These are phyloP conservation scores for Diaporthe sp. DNA, from an alignment of 2,329 filamentous ascomycete species.

Conservation along the genomic window DNA sequence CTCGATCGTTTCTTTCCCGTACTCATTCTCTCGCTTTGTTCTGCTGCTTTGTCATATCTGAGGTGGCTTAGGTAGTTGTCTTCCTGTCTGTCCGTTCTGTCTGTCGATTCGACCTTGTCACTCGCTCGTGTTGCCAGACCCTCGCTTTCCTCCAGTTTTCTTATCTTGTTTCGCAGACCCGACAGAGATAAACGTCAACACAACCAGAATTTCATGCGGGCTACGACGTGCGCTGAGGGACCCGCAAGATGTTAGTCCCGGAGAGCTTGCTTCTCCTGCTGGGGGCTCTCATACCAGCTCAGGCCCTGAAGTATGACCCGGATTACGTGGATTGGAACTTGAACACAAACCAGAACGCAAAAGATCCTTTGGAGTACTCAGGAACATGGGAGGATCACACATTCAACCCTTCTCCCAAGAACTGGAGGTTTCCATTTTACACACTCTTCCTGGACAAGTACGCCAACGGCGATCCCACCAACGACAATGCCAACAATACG, in stretches of 20 bases:
- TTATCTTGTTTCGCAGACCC: not conserved
- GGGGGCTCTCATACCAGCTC: constrained; percentile 28
- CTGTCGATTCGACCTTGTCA: constrained; percentile 26
- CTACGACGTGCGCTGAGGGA: constrained; percentile 27
- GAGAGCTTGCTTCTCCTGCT: constrained; percentile 37
- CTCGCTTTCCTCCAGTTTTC: constrained; percentile 26
- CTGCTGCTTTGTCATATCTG: constrained; percentile 9
- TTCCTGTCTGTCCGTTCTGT: constrained; percentile 33
- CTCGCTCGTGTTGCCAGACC: constrained; percentile 28
- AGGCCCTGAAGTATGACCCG: constrained; percentile 34
- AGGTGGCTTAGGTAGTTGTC: constrained; percentile 24
- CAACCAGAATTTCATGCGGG: constrained; percentile 24
- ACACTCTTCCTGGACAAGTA: constrained; percentile 72
- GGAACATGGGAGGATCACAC: constrained; percentile 62
- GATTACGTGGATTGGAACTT: constrained; percentile 36
- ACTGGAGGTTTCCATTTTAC: constrained; percentile 74
- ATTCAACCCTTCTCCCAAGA: constrained; percentile 63
- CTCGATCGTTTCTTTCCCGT: constrained; percentile 15
- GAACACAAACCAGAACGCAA: constrained; percentile 56
- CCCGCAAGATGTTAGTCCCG: constrained; percentile 35
- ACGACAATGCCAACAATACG: constrained; percentile 72
- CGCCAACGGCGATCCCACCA: constrained; percentile 72
- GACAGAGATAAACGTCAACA: not conserved
- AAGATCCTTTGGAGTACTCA: constrained; percentile 62
- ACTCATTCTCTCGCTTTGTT: constrained; percentile 4